A percentile compares a stretch with the other conserved stretches of the same genome.
phyloP scores from a whole-genome alignment of 2,329 filamentous ascomycete genomes.

The Shiraia sp. region DNA sequence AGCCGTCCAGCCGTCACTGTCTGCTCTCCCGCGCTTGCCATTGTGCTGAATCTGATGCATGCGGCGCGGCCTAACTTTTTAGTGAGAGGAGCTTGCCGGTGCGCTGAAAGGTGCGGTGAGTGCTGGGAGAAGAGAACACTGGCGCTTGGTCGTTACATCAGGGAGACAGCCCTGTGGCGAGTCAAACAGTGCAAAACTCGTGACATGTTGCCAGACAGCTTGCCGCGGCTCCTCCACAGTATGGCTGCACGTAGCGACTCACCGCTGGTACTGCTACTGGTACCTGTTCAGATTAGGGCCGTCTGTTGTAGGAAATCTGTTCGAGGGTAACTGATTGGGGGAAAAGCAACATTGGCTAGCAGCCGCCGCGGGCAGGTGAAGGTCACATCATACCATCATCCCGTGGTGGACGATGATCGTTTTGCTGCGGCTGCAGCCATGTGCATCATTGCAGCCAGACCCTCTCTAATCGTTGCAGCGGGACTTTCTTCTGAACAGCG shows the following conservation, averaged over 20 bases:
- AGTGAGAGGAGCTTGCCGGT: slow-evolving; percentile 22
- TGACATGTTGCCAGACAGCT: slow-evolving; percentile 1
- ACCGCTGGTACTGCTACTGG: too few relatives aligned
- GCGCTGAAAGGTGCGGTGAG: slow-evolving; percentile 30
- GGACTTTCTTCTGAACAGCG: slow-evolving; percentile 16
- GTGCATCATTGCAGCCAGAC: slow-evolving; percentile 14
- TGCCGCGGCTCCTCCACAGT: slow-evolving; percentile 2
- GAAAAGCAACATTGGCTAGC: slow-evolving; percentile 11
- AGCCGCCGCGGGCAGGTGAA: slow-evolving; percentile 13
- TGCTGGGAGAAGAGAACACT: too few relatives aligned
- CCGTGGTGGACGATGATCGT: slow-evolving; percentile 16
- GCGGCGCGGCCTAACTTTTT: slow-evolving; percentile 26
- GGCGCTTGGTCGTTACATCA: too few relatives aligned
- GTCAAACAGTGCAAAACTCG: slow-evolving; percentile 23
- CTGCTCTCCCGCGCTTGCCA: slow-evolving; percentile 40
- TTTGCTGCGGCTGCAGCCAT: slow-evolving; percentile 27
- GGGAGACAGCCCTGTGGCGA: too few relatives aligned
- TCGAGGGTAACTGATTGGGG: too few relatives aligned
- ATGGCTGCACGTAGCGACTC: slow-evolving; percentile 5
- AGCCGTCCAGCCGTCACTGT: slow-evolving; percentile 29
- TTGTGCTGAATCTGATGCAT: slow-evolving; percentile 35
- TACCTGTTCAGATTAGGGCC: too few relatives aligned
- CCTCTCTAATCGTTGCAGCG: slow-evolving; percentile 19
- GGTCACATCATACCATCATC: slow-evolving; percentile 21
- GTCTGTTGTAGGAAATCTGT: too few relatives aligned